Conservation (phyloP, 2,329 filamentous ascomycete species). For the Hypocrella siamensis region DNA sequence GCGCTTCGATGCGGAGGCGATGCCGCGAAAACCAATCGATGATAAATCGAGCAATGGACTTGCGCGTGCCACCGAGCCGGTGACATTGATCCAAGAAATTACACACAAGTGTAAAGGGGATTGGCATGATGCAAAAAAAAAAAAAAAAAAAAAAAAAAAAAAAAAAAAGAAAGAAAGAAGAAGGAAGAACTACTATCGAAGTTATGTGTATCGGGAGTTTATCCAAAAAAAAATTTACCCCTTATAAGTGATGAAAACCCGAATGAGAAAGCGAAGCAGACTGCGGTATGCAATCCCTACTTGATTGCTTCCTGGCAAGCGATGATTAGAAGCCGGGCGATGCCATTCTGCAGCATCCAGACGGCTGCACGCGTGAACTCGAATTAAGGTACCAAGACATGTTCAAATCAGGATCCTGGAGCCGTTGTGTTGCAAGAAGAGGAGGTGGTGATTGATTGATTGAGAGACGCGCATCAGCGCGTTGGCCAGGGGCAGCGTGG, state of each 20-base stretch:
- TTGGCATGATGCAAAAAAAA: slow-evolving; percentile 31
- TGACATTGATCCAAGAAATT: slow-evolving; percentile 58
- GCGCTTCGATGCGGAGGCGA: slow-evolving; percentile 37
- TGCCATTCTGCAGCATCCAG: no score
- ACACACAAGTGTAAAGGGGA: slow-evolving; percentile 57
- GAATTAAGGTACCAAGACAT: no score
- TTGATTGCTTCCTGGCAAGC: no score
- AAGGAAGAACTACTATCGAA: background rate
- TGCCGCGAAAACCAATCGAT: slow-evolving; percentile 55
- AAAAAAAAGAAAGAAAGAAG: background rate
- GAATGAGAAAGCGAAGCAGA: no score
- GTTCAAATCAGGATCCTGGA: no score
- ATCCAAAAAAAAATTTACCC: no score
- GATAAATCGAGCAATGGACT: slow-evolving; percentile 24
- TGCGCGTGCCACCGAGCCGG: slow-evolving; percentile 17
- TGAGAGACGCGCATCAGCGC: background rate
- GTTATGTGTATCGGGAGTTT: no score
- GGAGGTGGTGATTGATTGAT: background rate
- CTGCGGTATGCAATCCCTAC: no score
- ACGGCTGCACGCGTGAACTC: no score
- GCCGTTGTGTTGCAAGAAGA: background rate
- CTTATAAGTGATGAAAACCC: no score
- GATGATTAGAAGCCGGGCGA: no score
- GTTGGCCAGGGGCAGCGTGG: background rate
- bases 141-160: background rate